Base-by-base conservation (phyloP, 106 monocot species). In the Iris macrosiphon region DNA sequence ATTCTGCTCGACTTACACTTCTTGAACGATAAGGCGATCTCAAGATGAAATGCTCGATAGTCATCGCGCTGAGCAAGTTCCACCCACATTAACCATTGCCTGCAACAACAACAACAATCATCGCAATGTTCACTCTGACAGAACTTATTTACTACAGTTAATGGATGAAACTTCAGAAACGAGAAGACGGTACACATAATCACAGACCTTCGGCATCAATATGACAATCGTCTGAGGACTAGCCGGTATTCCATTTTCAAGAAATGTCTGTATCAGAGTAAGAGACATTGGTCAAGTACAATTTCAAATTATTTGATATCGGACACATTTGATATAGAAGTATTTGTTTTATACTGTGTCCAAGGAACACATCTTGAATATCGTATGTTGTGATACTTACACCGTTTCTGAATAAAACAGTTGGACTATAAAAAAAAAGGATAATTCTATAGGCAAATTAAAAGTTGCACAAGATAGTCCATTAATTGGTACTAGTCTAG, bases 31-130 rank as follows among this genome's bases (percentile, higher is more conserved):
- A 77, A 15, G 89, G 89, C 27, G 74, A 50, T 40, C 89, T 72
- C 67, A 89, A 33, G 31, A 89, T 74, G 66, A 83, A 89, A 62
- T 89, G 84, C 64, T 89, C 89, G 7, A 89, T 84, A 38, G 80
- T 68, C 80, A 89, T 89, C 24, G 89, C 89, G 34, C 66, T 80
- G 27, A 89, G 50, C 59, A 68, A 55, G 67, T 68, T 73, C 89
- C 89, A 42, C 84, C 80, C 0, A 89, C 79, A 67, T 89, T 84
- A 16, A 89, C 83, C 55, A 59, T 80, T n/a, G 84, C 89, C 89
- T 89, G 75, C 40, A 14, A 60, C n/a, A 31, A 38, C 25, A 20
- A 13, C 31, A 23, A n/a, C n/a, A n/a, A n/a, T n/a, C n/a, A n/a
- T n/a, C n/a, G n/a, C n/a, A n/a, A n/a, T n/a, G n/a, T n/a, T n/a